Percentiles rank a stretch among this genome's conserved stretches.
These are phyloP conservation scores for Phytomonas francai DNA, from an alignment of 208 protist genomes.

Conservation along the genomic window DNA sequence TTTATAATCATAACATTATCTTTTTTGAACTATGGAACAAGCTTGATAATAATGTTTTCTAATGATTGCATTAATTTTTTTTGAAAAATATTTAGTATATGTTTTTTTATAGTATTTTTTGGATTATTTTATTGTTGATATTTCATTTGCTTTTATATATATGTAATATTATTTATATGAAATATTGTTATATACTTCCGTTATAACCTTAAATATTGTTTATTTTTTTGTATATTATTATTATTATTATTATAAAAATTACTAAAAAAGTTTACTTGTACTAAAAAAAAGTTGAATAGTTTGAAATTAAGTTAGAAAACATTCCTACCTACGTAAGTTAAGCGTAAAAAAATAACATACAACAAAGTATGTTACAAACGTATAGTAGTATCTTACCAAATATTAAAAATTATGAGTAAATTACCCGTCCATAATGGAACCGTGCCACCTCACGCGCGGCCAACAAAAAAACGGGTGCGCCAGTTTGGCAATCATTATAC, in stretches of 20 bases:
- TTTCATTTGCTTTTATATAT: conserved; percentile 71
- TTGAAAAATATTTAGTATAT: conserved; percentile 44
- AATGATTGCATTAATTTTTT: conserved; percentile 67
- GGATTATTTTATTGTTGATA: conserved; percentile 74
- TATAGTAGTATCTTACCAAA: too few species aligned
- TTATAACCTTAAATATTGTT: conserved; percentile 84
- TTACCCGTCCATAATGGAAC: too few species aligned
- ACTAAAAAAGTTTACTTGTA: conserved; percentile 10
- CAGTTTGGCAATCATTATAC: too few species aligned
- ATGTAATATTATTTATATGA: conserved; percentile 68
- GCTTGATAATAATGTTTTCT: conserved; percentile 77
- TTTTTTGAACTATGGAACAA: conserved; percentile 59
- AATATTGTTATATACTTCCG: conserved; percentile 87
- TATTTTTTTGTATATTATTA: conserved; percentile 75
- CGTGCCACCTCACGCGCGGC: too few species aligned
- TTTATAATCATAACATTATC: conserved; percentile 59
- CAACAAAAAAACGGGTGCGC: too few species aligned
- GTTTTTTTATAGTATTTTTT: conserved; percentile 26
- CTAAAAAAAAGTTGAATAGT: conserved; percentile 12
- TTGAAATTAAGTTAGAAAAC: conserved; percentile 11
- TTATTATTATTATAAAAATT: conserved; percentile 54
- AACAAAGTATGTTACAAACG: too few species aligned
- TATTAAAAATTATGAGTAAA: too few species aligned
- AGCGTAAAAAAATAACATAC: conserved; percentile 19
- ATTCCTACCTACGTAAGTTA: conserved; percentile 16